These are phyloP conservation scores for Candida orba DNA, from an alignment of 805 yeast species.

Conservation along the genomic window DNA sequence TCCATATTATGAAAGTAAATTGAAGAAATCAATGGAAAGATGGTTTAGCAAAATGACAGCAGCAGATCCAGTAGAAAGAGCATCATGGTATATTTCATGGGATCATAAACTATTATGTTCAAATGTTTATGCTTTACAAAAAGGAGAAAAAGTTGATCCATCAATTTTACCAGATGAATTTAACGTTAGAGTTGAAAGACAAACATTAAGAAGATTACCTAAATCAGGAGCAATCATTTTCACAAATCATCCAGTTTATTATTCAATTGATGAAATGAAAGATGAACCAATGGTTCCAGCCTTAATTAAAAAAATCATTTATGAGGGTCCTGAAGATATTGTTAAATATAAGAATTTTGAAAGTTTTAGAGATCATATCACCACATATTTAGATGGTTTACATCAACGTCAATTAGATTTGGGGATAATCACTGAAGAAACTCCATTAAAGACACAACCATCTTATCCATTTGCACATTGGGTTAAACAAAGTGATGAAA, in stretches of 20 bases:
- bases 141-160: conserved; percentile 39
- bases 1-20: conserved; percentile 61
- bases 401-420: conserved; percentile 50
- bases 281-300: conserved; percentile 75
- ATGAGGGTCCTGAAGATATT: conserved; percentile 61
- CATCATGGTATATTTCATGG: conserved; percentile 72
- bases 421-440: conserved; percentile 47
- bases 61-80: conserved; percentile 61
- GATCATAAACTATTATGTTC: conserved; percentile 54
- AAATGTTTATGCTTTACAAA: conserved; percentile 44
- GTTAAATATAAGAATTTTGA: conserved; percentile 58
- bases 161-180: conserved; percentile 43
- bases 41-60: conserved; percentile 62
- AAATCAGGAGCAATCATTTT: conserved; percentile 58
- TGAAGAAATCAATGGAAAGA: conserved; percentile 63
- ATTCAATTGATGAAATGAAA: conserved; percentile 72
- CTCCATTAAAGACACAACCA: conserved; percentile 51
- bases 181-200: conserved; percentile 67
- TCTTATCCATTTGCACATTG: conserved; percentile 61
- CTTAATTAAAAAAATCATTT: conserved; percentile 50
- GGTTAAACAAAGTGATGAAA: conserved; percentile 29
- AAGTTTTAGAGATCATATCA: conserved; percentile 50
- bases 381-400: conserved; percentile 48
- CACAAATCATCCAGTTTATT: conserved; percentile 73
- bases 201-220: conserved; percentile 62